Evolutionary conservation across 192 early-diverging fungal species (phyloP), one percentile per base, ranked within the genome.

Genomic region (Linnemannia hyalina): DNA sequence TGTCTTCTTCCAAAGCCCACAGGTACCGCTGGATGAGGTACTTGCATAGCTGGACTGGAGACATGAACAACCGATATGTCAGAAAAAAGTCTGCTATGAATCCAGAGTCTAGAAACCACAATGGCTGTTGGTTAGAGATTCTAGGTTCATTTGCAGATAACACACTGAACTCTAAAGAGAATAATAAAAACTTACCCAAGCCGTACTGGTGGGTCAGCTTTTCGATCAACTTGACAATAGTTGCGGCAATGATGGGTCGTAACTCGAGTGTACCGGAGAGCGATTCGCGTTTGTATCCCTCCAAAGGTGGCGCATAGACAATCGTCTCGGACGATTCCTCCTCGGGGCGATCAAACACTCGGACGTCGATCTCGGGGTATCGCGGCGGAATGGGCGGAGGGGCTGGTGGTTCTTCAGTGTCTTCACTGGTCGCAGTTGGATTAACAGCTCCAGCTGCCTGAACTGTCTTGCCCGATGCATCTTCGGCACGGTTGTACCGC

Each of bases 51-150:
- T 91, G 85, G 15, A 91, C 83, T 6, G 92, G 89, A 4, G 91
- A 85, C 65, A 90, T 75, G 74, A 91, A 93, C 35, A 90, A 78
- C 8, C 92, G 89, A 47, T 85, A 93, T 8, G 92, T 93, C 57
- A 93, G 74, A 68, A 93, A 93, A 68, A 93, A 93, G 60, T 91
- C 91, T 38, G 84, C 63, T 26, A 91, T 68, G 65, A 92, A 92
- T 35, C 89, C 87, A n/a, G 81, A 78, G 52, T 93, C 92, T 91
- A 82, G 47, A 22, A 68, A 47, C 71, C 72, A 49, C 18, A n/a
- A 40, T 3, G 49, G 18, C 16, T 22, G 18, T 47, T 52, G 42
- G 69, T 44, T 52, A n/a, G 29, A 65, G 36, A 76, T 26, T 16
- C 29, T 60, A 16, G 44, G 42, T 68, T 40, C 36, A 29, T 49